Percentiles rank a stretch among this genome's conserved stretches.
Evolutionary conservation across 1,139 yeast species (phyloP).

Genomic region (Saccharomyces uvarum): DNA sequence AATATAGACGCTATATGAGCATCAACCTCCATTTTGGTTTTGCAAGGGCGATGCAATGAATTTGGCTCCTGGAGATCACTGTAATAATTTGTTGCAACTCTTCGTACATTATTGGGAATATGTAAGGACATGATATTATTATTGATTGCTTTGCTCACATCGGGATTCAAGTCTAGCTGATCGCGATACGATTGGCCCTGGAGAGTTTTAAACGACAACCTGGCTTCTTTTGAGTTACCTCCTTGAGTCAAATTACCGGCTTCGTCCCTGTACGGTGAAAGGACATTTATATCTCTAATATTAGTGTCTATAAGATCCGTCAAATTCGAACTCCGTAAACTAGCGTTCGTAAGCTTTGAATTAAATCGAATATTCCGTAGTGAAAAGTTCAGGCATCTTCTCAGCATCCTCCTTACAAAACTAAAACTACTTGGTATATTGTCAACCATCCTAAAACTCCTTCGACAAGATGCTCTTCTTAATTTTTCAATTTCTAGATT

Average conservation of each 20-base stretch:
- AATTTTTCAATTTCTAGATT: neutral
- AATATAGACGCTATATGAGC: conserved; percentile 79
- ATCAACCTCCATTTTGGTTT: conserved; percentile 60
- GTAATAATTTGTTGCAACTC: conserved; percentile 47
- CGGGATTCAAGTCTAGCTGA: conserved; percentile 42
- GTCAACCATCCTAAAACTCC: too few relatives aligned
- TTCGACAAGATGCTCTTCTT: neutral
- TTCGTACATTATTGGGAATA: conserved; percentile 49
- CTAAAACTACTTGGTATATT: too few relatives aligned
- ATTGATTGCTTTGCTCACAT: conserved; percentile 49
- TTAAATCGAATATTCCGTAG: neutral
- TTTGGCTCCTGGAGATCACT: conserved; percentile 44
- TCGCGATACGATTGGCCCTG: conserved; percentile 28
- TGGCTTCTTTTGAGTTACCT: conserved; percentile 24
- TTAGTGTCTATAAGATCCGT: conserved; percentile 10
- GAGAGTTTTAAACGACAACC: conserved; percentile 33
- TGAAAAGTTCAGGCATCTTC: neutral
- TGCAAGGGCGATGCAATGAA: conserved; percentile 42
- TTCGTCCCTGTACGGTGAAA: conserved; percentile 26
- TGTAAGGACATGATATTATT: conserved; percentile 50
- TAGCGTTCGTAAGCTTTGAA: neutral
- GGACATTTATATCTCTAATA: conserved; percentile 26
- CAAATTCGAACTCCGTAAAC: neutral
- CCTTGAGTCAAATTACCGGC: conserved; percentile 24
- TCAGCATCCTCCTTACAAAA: neutral